Base-by-base conservation (phyloP, 192 early-diverging fungal species). In the Spinellus fusiger region DNA sequence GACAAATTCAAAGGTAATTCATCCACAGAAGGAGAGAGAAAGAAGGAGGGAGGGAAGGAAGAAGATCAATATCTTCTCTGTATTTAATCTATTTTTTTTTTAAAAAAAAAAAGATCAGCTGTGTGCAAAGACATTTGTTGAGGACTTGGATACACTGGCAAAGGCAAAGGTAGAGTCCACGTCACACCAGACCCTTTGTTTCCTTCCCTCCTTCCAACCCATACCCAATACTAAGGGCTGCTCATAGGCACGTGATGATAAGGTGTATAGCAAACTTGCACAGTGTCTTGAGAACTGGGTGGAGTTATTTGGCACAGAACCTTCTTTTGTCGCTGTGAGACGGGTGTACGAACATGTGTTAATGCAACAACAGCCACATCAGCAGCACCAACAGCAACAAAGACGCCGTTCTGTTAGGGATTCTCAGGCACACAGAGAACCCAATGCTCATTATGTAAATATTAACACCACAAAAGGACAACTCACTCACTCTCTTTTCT, bases 101-200 rank as follows among this genome's bases (percentile, higher is more conserved):
- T 53, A 28, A 29, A 31, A 40, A 28, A 12, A 20, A 25, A 56
- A 59, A 68, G 67, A 38, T 32, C 67, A 69, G 50, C 37, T 69
- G 25, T 34, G 33, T 28, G 65, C 70, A 18, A 73, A 73, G 27
- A 63, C 65, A 4, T 73, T 73, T 50, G 56, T 53, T 23, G 61
- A 68, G 37, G 60, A 63, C 48, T 47, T 73, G 56, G 55, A 63
- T 22, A 64, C 33, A 26, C 31, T 73, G 32, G 70, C 70, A 10
- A 54, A 28, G 0, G 27, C 48, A 29, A 56, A 61, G 38, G 69
- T 71, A 61, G 32, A 25, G 6, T 31, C 16, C n/a, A 18, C n/a
- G 4, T 16, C 8, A 44, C 16, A n/a, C 47, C 18, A 49, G n/a
- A n/a, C n/a, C n/a, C n/a, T n/a, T n/a, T n/a, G n/a, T n/a, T n/a